phyloP scores from a whole-genome alignment of 2,329 filamentous ascomycete species.

The Aspergillus transmontanensis region DNA sequence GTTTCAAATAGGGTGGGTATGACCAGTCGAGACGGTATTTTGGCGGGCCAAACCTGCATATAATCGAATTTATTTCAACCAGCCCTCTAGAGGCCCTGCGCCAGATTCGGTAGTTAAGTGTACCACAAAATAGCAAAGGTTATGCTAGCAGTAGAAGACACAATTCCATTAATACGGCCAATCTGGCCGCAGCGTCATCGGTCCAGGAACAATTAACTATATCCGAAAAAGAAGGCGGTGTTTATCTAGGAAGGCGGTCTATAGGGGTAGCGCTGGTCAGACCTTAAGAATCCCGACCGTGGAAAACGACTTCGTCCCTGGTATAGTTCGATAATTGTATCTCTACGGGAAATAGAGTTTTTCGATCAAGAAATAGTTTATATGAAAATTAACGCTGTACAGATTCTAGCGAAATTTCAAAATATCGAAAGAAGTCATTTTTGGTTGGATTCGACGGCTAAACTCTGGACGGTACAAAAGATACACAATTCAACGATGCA shows the following conservation, averaged over 20 bases:
- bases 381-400: background rate
- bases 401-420: background rate
- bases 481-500: background rate
- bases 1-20: background rate
- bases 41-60: too few relatives aligned
- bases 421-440: background rate
- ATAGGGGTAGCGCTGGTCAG: background rate
- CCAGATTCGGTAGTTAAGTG: background rate
- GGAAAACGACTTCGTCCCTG: background rate
- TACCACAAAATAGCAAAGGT: background rate
- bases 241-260: background rate
- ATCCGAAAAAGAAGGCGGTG: background rate
- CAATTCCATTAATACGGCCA: slow-evolving; percentile 7
- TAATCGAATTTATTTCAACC: background rate
- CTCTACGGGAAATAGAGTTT: background rate
- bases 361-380: background rate
- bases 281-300: background rate
- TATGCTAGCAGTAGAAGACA: background rate
- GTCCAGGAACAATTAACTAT: slow-evolving; percentile 7
- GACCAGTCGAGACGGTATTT: background rate
- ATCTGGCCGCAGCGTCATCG: slow-evolving; percentile 31
- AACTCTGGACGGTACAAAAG: background rate
- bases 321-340: background rate
- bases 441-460: background rate
- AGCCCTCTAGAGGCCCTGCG: background rate